These are phyloP conservation scores for Blastomyces parvus DNA, from an alignment of 2,329 filamentous ascomycete genomes.

Conservation along the genomic window DNA sequence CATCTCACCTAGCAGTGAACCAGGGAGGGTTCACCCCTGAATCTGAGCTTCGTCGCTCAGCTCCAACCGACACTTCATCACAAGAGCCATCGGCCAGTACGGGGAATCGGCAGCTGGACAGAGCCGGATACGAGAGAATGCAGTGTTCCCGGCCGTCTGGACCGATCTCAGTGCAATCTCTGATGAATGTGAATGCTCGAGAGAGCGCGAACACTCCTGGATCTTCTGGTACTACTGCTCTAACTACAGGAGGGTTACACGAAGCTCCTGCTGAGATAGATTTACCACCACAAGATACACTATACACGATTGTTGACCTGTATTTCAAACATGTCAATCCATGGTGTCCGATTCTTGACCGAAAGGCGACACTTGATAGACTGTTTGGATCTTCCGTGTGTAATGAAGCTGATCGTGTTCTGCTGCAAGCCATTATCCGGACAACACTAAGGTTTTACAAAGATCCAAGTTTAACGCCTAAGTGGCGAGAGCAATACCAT, in stretches of 20 bases:
- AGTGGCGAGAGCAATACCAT: constrained; percentile 34
- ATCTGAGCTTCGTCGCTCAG: not conserved
- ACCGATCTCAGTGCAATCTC: constrained; percentile 5
- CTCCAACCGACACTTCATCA: not conserved
- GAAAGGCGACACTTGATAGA: constrained; percentile 34
- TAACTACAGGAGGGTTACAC: not conserved
- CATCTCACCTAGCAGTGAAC: not conserved
- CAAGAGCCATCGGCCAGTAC: not conserved
- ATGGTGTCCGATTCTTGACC: constrained; percentile 44
- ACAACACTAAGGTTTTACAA: constrained; percentile 38
- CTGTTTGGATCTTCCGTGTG: constrained; percentile 38
- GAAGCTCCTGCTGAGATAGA: constrained; percentile 31
- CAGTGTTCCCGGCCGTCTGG: not conserved
- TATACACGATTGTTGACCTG: constrained; percentile 51
- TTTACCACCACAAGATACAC: constrained; percentile 50
- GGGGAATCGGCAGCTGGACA: not conserved
- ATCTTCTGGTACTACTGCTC: not conserved
- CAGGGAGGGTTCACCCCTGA: not conserved
- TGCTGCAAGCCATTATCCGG: constrained; percentile 39
- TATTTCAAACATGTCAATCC: constrained; percentile 58
- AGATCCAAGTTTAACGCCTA: constrained; percentile 31
- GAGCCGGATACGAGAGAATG: constrained; percentile 2
- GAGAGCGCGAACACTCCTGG: not conserved
- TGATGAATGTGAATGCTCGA: constrained; percentile 3
- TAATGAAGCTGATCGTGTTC: constrained; percentile 33